Evolutionary conservation across 495 filamentous ascomycete species (phyloP).

Genomic region (Hamigera avellanea): DNA sequence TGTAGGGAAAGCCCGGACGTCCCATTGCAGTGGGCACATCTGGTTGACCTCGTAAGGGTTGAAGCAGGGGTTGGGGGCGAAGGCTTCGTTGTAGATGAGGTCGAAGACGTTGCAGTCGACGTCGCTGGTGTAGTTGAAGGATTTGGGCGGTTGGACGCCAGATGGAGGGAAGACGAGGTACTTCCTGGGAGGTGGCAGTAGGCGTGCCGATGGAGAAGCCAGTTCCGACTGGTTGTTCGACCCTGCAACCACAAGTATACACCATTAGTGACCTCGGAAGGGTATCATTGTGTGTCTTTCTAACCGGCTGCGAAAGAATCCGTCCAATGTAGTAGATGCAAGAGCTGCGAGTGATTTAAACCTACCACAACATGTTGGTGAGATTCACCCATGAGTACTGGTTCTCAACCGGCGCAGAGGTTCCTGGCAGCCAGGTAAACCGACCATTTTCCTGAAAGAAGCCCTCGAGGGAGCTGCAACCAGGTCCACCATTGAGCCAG

Average conservation of each 20-base stretch:
- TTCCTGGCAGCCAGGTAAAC: conserved; percentile 51
- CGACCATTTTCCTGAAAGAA: conserved; percentile 58
- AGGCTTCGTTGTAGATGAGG: conserved; percentile 32
- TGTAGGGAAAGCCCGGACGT: conserved; percentile 37
- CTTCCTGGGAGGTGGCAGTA: conserved; percentile 40
- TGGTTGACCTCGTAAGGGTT: conserved; percentile 44
- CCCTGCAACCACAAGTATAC: conserved; percentile 16
- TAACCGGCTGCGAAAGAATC: too few species aligned
- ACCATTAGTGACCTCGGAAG: too few species aligned
- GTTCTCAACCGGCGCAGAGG: conserved; percentile 45
- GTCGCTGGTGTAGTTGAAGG: conserved; percentile 18
- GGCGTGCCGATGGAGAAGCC: conserved; percentile 46
- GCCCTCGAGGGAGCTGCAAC: conserved; percentile 55
- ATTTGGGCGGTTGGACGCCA: conserved; percentile 24
- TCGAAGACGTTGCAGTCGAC: conserved; percentile 42
- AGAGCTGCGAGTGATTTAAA: too few species aligned
- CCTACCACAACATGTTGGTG: conserved; percentile 50
- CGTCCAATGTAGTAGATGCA: too few species aligned
- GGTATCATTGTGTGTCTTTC: too few species aligned
- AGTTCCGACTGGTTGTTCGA: conserved; percentile 46
- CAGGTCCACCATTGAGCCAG: conserved; percentile 60
- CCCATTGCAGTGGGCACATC: conserved; percentile 32
- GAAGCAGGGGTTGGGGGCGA: conserved; percentile 48
- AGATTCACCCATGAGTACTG: conserved; percentile 56
- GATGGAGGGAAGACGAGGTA: conserved; percentile 45